Base-by-base conservation (phyloP, 2,329 filamentous ascomycete species). In the Cercospora zeina region DNA sequence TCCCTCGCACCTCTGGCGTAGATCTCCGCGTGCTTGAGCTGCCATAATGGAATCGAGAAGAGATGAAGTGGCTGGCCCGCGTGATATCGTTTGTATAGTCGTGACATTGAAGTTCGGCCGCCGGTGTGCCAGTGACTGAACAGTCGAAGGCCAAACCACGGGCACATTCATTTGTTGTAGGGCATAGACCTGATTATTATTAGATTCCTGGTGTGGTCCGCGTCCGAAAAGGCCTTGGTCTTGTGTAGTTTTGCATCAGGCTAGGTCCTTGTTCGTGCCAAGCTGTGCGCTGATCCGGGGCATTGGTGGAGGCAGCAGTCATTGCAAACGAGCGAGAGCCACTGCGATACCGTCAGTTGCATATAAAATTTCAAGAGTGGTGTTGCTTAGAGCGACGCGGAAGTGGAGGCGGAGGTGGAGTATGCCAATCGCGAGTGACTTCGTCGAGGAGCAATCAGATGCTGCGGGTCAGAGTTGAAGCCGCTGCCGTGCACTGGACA, bases 191-290 rank as follows among this genome's bases (percentile, higher is more conserved):
- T 27, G 24, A 21, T 11, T 49, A 24, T 49, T 19, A 49, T 27
- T 21, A 49, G 42, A 27, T 27, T 4, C 4, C 31, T 2, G 8
- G 31, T 34, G 21, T 49, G 13, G 21, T 49, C 21, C 42, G 42
- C 42, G 19, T 24, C 13, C 11, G 19, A 24, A 27, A 30, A 21
- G 13, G 42, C 42, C 42, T 49, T 49, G 42, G 21, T 49, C 42
- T 49, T 49, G 42, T 9, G 21, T 19, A 14, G 42, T 2, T n/a
- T 16, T 30, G 42, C 13, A 49, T 27, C 42, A 49, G 42, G 42
- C 42, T 10, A 27, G 42, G 42, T 4, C 42, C 42, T 49, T 49
- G 42, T 49, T 49, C 42, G 21, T 49, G 42, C 42, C 42, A 49
- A 49, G 42, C 42, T 24, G 19, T 9, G 42, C 24, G 11, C 21